Conservation (phyloP, 2,329 filamentous ascomycete species). For the Ophiostoma perfectum region DNA sequence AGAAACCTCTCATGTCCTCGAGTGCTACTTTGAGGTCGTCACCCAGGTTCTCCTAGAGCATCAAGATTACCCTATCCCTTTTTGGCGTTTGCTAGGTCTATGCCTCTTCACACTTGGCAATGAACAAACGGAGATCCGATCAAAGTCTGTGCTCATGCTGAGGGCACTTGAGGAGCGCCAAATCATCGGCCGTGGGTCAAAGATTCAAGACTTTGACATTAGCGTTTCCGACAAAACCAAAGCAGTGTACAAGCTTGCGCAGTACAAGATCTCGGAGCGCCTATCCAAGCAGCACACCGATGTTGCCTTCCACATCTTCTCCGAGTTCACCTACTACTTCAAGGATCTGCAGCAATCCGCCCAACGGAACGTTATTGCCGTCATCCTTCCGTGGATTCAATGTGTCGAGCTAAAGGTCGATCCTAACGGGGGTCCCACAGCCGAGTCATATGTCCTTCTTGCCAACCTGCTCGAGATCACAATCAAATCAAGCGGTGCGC, state of each 20-base stretch:
- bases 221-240: constrained; percentile 98
- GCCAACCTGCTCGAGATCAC: constrained; percentile 96
- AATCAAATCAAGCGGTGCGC: constrained; percentile 76
- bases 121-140: constrained; percentile 80
- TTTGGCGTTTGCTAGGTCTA: constrained; percentile 85
- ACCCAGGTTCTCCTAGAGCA: constrained; percentile 80
- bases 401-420: constrained; percentile 88
- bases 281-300: constrained; percentile 84
- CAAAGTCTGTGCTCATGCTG: constrained; percentile 77
- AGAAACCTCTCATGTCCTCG: constrained; percentile 73
- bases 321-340: constrained; percentile 91
- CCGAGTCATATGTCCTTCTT: constrained; percentile 87
- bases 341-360: constrained; percentile 75
- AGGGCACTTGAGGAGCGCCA: constrained; percentile 77
- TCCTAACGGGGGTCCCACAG: constrained; percentile 83
- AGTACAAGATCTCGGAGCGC: constrained; percentile 91
- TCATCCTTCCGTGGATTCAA: constrained; percentile 94
- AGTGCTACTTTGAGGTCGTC: constrained; percentile 93
- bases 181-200: constrained; percentile 63
- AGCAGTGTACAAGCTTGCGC: constrained; percentile 92
- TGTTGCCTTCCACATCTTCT: constrained; percentile 88
- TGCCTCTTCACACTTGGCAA: constrained; percentile 91
- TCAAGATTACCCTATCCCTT: constrained; percentile 73
- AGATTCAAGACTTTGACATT: constrained; percentile 95
- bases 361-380: constrained; percentile 89